Conservation (phyloP, 208 protist genomes). For the Leishmania major region DNA sequence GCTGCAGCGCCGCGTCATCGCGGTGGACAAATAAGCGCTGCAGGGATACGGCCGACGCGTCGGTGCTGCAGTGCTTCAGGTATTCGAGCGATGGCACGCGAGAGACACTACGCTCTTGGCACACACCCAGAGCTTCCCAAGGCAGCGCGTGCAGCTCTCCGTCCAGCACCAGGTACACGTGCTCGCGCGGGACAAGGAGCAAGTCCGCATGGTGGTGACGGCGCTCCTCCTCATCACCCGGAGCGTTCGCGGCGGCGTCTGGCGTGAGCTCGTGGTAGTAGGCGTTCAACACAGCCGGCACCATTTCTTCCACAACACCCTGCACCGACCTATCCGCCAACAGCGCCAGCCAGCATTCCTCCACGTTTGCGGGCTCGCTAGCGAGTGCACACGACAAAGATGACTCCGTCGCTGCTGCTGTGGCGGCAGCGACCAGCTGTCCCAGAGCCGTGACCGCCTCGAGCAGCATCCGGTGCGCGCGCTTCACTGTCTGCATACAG, state of each 20-base stretch:
- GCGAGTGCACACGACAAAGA: background rate
- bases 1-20: constrained; percentile 28
- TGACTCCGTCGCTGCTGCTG: background rate
- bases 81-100: constrained; percentile 45
- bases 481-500: constrained; percentile 8
- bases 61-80: background rate
- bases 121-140: constrained; percentile 63
- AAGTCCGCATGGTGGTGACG: constrained; percentile 43
- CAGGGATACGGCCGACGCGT: constrained; percentile 9
- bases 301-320: constrained; percentile 14
- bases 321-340: constrained; percentile 24
- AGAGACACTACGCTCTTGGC: constrained; percentile 44
- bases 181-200: constrained; percentile 44
- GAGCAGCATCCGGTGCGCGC: constrained; percentile 8
- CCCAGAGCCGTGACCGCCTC: constrained; percentile 15
- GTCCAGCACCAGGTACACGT: constrained; percentile 62
- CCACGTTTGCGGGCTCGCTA: background rate
- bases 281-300: constrained; percentile 17
- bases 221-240: background rate
- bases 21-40: constrained; percentile 27
- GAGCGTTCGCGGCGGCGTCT: background rate
- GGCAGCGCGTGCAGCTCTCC: constrained; percentile 59
- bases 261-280: constrained; percentile 6
- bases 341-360: constrained; percentile 22
- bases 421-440: background rate